These are phyloP conservation scores for Cyberlindnera xylosilytica DNA, from an alignment of 805 yeast genomes.

Conservation along the genomic window DNA sequence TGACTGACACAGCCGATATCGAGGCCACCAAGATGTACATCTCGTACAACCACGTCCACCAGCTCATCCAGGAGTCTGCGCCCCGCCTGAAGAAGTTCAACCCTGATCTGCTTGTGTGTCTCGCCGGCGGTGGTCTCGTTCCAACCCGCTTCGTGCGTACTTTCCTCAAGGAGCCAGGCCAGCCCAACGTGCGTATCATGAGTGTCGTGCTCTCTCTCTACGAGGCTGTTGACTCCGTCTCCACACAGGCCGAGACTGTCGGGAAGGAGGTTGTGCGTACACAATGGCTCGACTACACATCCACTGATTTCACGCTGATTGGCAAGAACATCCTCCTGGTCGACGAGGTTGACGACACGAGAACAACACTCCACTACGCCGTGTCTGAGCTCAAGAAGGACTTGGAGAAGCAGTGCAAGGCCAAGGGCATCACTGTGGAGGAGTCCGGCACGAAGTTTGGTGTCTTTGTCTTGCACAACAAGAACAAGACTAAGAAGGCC, in stretches of 20 bases:
- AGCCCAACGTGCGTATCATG: conserved; percentile 88
- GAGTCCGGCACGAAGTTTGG: conserved; percentile 58
- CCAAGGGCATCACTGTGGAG: conserved; percentile 42
- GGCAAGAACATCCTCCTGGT: conserved; percentile 72
- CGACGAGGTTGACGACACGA: conserved; percentile 84
- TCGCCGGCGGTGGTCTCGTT: conserved; percentile 97
- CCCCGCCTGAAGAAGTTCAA: conserved; percentile 64
- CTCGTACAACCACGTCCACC: conserved; percentile 78
- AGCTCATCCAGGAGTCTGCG: conserved; percentile 62
- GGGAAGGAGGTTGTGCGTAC: conserved; percentile 73
- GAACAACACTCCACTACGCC: conserved; percentile 82
- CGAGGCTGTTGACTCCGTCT: conserved; percentile 70
- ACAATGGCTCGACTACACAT: conserved; percentile 79
- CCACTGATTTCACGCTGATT: conserved; percentile 53
- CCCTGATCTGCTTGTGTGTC: conserved; percentile 90
- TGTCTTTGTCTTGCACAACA: conserved; percentile 76
- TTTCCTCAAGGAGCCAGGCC: conserved; percentile 82
- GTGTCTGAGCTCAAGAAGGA: conserved; percentile 71
- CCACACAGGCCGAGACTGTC: conserved; percentile 51
- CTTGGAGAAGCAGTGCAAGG: conserved; percentile 56
- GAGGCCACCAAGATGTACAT: conserved; percentile 56
- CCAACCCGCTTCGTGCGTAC: conserved; percentile 96
- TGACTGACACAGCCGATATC: conserved; percentile 24
- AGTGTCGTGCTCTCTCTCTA: conserved; percentile 91
- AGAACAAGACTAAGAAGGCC: conserved; percentile 68